Evolutionary conservation across 768 basidiomycete genomes (phyloP), one percentile per base, ranked within the genome.

Genomic region (Tylopilus sp.): DNA sequence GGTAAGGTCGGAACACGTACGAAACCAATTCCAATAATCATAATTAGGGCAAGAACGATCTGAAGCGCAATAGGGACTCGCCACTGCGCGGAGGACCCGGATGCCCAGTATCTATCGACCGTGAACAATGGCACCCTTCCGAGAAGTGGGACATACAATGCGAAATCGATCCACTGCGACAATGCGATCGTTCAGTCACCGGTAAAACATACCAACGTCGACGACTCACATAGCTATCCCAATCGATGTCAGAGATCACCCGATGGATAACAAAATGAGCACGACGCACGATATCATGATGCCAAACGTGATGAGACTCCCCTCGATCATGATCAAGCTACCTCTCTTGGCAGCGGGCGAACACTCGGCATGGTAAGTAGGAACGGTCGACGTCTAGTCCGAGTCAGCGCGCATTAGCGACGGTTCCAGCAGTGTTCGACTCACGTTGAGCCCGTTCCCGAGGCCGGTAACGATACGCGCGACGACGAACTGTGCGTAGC

Each of bases 341-440:
- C 85, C 85, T 44, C 85, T 72, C 50, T 74, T 74, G 28, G 81
- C 74, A 5, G 83, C 78, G 6, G 81, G 76, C 2, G 85, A 84
- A 61, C 83, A 84, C 66, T 87, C 85, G 0, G 83, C 80, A 53
- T 84, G 83, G 62, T 85, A 87, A 11, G 76, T 73, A 3, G 85
- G 84, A 0, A 84, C 79, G 16, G 83, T 84, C 3, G 84, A 84
- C 4, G 85, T 86, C 78, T 85, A 45, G 42, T 44, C 7, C 11
- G n/a, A 7, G 24, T 58, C 29, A 62, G 48, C 17, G 17, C 1
- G 24, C 5, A 16, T 8, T 25, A 11, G 10, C n/a, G 16, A n/a
- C 4, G 9, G 8, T 19, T 25, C 3, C 2, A 26, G 31, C 3
- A 2, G 4, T 1, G 3, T 25, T 37, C 17, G 1, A 69, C 75